Percentiles rank a stretch among this genome's conserved stretches.
Evolutionary conservation across 2,329 filamentous ascomycete genomes (phyloP).

Genomic region (Colletotrichum gloeosporioides): DNA sequence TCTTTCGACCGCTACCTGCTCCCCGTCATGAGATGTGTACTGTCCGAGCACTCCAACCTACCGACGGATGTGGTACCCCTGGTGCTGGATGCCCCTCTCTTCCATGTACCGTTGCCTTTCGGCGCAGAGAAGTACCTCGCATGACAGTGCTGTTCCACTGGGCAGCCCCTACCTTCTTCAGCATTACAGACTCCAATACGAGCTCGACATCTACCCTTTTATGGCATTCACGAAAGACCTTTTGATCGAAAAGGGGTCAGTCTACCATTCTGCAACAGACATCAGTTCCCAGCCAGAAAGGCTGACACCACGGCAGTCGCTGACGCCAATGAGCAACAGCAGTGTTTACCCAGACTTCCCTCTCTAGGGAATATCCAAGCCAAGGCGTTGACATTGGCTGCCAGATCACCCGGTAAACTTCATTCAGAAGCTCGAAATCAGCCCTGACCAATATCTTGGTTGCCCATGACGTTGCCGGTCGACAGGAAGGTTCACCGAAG

Average conservation of each 20-base stretch:
- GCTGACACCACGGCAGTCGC: neutral
- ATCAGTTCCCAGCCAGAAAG: neutral
- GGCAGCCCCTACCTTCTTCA: neutral
- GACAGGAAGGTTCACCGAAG: neutral
- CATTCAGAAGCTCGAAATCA: neutral
- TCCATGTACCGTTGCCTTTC: neutral
- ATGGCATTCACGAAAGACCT: neutral
- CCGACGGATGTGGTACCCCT: neutral
- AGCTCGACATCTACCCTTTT: neutral
- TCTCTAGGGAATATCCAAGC: neutral
- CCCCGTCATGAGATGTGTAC: neutral
- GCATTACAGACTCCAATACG: neutral
- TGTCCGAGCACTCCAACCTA: neutral
- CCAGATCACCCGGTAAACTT: neutral
- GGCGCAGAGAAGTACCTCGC: neutral
- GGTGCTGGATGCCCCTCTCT: neutral
- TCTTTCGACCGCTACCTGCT: neutral
- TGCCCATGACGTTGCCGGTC: neutral
- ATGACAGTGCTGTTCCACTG: neutral
- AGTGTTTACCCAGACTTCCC: neutral
- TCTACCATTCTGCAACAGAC: neutral
- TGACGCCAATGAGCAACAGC: neutral
- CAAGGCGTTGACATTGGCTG: neutral
- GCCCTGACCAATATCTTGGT: neutral
- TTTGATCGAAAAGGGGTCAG: neutral